Percentiles rank a stretch among this genome's conserved stretches.
Conservation (phyloP, 805 yeast species). For the Zygosaccharomyces bailii region DNA sequence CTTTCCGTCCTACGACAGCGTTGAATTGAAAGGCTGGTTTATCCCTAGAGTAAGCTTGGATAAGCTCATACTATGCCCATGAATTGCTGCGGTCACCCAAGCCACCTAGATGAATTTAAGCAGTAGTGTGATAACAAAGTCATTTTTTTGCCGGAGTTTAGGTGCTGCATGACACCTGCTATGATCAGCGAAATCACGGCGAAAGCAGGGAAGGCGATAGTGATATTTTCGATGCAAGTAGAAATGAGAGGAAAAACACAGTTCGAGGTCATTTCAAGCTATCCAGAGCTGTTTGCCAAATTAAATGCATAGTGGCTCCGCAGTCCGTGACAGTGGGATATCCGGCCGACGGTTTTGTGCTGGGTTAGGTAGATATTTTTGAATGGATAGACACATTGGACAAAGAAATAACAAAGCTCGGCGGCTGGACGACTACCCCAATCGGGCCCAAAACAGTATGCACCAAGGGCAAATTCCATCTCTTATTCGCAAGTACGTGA, state of each 20-base stretch:
- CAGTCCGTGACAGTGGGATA: neutral
- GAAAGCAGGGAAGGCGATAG: neutral
- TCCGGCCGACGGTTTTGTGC: neutral
- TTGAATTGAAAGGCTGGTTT: too few species aligned
- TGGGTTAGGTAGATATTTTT: neutral
- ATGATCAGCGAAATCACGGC: neutral
- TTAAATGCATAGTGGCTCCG: neutral
- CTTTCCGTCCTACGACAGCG: too few species aligned
- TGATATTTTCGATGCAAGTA: too few species aligned
- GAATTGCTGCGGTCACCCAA: neutral
- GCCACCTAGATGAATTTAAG: neutral
- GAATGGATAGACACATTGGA: neutral
- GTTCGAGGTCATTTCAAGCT: neutral
- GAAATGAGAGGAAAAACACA: neutral
- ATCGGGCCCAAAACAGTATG: neutral
- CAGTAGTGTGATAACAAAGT: neutral
- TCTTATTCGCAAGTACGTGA: neutral
- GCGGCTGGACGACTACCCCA: neutral
- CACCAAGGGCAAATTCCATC: neutral
- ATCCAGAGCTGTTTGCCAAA: neutral
- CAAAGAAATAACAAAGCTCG: neutral
- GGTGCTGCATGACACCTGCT: neutral
- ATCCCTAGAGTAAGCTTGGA: too few species aligned
- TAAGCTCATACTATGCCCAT: neutral
- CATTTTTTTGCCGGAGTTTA: neutral